A percentile compares a stretch with the other conserved stretches of the same genome.
Evolutionary conservation across 345 rosid species (phyloP).

Genomic region (Populus pruinosa): DNA sequence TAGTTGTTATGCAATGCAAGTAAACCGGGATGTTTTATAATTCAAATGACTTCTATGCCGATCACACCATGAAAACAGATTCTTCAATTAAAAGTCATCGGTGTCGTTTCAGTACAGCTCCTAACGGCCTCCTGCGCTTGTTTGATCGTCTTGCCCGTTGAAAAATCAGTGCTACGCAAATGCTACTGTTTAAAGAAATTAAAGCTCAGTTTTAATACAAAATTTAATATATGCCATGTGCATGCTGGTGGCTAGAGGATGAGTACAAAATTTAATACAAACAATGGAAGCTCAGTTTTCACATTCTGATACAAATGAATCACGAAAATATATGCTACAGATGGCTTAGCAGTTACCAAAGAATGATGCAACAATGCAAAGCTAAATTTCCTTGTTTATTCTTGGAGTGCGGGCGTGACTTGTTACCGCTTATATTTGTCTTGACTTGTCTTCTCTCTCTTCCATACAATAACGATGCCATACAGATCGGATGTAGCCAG

Average conservation of each 20-base stretch:
- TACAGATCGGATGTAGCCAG: slow-evolving; percentile 92
- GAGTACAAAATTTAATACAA: slow-evolving; percentile 3
- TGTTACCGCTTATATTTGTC: slow-evolving; percentile 13
- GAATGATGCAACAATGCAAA: slow-evolving; percentile 5
- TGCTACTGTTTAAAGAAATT: too few relatives aligned
- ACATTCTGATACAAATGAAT: neutral
- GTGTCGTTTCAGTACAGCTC: neutral
- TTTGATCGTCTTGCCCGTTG: neutral
- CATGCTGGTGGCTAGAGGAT: neutral
- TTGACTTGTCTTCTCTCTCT: slow-evolving; percentile 69
- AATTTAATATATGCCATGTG: too few relatives aligned
- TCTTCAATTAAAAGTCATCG: neutral
- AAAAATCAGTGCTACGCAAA: neutral
- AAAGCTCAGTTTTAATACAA: too few relatives aligned
- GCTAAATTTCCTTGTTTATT: neutral
- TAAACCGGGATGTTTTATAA: too few relatives aligned
- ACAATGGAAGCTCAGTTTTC: neutral
- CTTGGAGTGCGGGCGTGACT: neutral
- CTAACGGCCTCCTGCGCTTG: neutral
- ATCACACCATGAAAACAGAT: neutral
- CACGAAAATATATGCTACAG: neutral
- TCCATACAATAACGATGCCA: slow-evolving; percentile 95
- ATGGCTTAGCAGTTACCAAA: neutral
- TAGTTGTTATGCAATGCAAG: too few relatives aligned
- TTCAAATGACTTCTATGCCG: neutral